Conservation (phyloP, 495 filamentous ascomycete species). For the Hapsidospora chrysogenum region DNA sequence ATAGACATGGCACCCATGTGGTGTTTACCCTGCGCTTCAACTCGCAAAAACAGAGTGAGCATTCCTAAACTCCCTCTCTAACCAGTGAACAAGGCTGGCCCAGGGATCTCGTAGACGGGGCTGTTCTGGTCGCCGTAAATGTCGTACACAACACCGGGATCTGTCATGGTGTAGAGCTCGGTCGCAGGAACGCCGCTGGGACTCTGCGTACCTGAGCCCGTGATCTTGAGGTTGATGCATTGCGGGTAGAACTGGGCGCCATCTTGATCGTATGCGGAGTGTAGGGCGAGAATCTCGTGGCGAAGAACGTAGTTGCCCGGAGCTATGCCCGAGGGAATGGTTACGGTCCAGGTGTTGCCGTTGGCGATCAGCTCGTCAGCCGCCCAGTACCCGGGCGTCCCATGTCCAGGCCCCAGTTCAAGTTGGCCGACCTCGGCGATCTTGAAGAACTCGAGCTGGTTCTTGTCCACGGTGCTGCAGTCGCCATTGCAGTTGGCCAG, state of each 20-base stretch:
- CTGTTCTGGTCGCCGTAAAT: conserved; percentile 36
- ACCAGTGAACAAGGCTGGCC: conserved; percentile 19
- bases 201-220: conserved; percentile 39
- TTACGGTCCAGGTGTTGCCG: conserved; percentile 53
- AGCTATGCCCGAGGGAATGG: conserved; percentile 46
- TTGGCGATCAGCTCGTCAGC: conserved; percentile 47
- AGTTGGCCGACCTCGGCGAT: conserved; percentile 43
- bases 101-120: conserved; percentile 33
- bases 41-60: no score
- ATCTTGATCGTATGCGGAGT: conserved; percentile 38
- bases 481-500: conserved; percentile 53
- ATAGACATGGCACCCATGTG: no score
- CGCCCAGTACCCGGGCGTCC: conserved; percentile 44
- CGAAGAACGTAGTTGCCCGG: conserved; percentile 67
- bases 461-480: conserved; percentile 50
- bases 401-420: conserved; percentile 20
- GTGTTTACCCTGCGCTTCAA: no score
- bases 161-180: conserved; percentile 41
- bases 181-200: conserved; percentile 46
- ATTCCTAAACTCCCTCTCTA: no score
- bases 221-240: conserved; percentile 61
- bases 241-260: conserved; percentile 68
- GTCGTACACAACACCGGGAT: conserved; percentile 49
- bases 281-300: conserved; percentile 70
- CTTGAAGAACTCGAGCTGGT: conserved; percentile 55